Conservation (phyloP, 106 monocot genomes). For the Triglochin maritima region DNA sequence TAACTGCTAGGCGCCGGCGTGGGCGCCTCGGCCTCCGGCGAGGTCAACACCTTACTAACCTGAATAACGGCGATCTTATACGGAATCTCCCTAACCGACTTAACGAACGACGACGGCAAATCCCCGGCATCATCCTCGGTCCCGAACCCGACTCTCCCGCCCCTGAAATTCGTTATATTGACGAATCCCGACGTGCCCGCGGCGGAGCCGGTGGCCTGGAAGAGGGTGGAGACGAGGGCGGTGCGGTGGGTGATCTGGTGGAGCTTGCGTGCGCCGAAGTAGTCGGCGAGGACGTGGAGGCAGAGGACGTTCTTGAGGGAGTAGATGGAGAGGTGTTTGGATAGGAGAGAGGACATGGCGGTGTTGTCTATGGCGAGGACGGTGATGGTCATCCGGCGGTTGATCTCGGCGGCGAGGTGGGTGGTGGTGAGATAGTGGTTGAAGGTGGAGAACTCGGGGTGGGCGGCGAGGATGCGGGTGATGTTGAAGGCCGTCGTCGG, state of each 20-base stretch:
- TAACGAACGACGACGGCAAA: slow-evolving; percentile 20
- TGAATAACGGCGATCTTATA: slow-evolving; percentile 30
- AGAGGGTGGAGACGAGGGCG: slow-evolving; percentile 28
- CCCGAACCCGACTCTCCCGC: slow-evolving; percentile 22
- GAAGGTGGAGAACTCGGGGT: slow-evolving; percentile 72
- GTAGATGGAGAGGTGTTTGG: slow-evolving; percentile 25
- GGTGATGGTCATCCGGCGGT: slow-evolving; percentile 56
- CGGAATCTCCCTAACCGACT: slow-evolving; percentile 9
- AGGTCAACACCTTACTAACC: slow-evolving; percentile 13
- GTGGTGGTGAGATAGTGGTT: slow-evolving; percentile 58
- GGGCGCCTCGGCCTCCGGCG: slow-evolving; percentile 26
- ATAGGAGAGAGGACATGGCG: slow-evolving; percentile 27
- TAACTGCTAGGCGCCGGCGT: slow-evolving; percentile 15
- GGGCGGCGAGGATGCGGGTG: slow-evolving; percentile 54
- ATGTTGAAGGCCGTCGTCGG: slow-evolving; percentile 27
- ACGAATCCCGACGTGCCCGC: slow-evolving; percentile 29
- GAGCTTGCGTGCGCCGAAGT: slow-evolving; percentile 26
- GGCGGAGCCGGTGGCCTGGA: slow-evolving; percentile 30
- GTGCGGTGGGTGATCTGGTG: slow-evolving; percentile 22
- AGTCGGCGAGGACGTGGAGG: slow-evolving; percentile 41
- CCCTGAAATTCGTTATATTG: slow-evolving; percentile 17
- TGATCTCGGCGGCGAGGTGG: slow-evolving; percentile 61
- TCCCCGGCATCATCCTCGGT: slow-evolving; percentile 16
- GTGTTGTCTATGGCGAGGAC: slow-evolving; percentile 64
- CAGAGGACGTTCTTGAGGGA: slow-evolving; percentile 32